A percentile compares a stretch with the other conserved stretches of the same genome.
Conservation (phyloP, 1,139 yeast genomes). For the Wickerhamomyces sp. region DNA sequence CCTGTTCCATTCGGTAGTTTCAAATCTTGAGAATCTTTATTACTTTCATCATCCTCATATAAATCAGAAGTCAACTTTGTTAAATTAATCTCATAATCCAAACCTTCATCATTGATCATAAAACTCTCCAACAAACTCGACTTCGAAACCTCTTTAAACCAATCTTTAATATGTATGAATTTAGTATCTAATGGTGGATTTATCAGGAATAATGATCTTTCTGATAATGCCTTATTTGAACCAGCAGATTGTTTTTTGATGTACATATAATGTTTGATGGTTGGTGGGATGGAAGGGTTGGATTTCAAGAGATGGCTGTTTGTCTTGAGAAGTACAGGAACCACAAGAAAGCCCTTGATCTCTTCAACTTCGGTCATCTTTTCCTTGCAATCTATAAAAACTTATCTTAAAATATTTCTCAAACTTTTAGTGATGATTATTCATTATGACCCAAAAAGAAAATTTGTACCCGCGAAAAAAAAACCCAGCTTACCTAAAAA, state of each 20-base stretch:
- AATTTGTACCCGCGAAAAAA: no score
- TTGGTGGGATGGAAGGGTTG: background rate
- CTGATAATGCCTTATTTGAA: constrained; percentile 35
- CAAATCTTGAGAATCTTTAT: constrained; percentile 27
- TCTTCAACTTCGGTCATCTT: constrained; percentile 13
- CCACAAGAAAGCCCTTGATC: constrained; percentile 33
- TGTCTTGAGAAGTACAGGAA: constrained; percentile 30
- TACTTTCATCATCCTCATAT: constrained; percentile 32
- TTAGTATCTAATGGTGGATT: constrained; percentile 68
- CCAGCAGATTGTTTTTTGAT: constrained; percentile 54
- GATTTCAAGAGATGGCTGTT: constrained; percentile 17
- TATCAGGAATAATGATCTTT: constrained; percentile 61
- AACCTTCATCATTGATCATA: constrained; percentile 35
- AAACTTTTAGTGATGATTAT: no score
- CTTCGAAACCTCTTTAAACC: constrained; percentile 55
- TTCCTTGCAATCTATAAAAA: background rate
- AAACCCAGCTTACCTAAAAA: no score
- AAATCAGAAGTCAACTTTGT: constrained; percentile 58
- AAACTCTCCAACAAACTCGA: constrained; percentile 56
- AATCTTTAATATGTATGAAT: constrained; percentile 46
- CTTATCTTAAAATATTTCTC: no score
- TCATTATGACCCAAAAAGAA: no score
- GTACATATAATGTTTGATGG: constrained; percentile 44
- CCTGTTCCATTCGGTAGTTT: constrained; percentile 71
- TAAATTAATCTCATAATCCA: constrained; percentile 51